These are phyloP conservation scores for Thermothielavioides terrestris DNA, from an alignment of 495 filamentous ascomycete species.

Conservation along the genomic window DNA sequence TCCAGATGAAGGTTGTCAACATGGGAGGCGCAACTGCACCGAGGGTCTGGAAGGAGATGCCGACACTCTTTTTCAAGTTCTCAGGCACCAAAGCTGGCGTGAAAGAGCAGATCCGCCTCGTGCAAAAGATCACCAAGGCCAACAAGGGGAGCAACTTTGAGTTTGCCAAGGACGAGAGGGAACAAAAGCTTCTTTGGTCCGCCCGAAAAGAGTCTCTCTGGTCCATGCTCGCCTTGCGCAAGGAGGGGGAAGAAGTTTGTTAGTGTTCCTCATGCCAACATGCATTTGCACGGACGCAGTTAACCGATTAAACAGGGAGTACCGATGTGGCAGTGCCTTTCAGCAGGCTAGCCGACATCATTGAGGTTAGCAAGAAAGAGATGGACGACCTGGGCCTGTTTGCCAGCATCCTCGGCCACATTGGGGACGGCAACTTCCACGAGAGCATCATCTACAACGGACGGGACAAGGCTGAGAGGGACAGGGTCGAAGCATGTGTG, in stretches of 20 bases:
- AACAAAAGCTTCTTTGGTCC: conserved; percentile 65
- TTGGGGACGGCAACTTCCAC: conserved; percentile 91
- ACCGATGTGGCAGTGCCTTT: conserved; percentile 90
- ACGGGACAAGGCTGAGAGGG: conserved; percentile 54
- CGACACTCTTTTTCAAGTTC: conserved; percentile 82
- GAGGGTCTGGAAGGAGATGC: conserved; percentile 63
- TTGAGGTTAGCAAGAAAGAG: conserved; percentile 83
- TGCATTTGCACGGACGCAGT: too few relatives aligned
- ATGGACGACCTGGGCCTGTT: conserved; percentile 78
- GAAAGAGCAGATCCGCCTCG: conserved; percentile 55
- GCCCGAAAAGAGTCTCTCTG: conserved; percentile 69
- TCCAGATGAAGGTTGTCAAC: conserved; percentile 74
- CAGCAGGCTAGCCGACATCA: conserved; percentile 77
- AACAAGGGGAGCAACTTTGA: conserved; percentile 62
- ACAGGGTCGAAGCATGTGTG: conserved; percentile 68
- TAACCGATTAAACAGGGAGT: conserved; percentile 34
- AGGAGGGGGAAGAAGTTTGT: conserved; percentile 53
- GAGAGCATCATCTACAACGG: conserved; percentile 78
- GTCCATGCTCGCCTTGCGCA: conserved; percentile 63
- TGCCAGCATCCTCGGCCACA: conserved; percentile 73
- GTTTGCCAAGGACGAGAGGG: conserved; percentile 58
- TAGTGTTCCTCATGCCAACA: too few relatives aligned
- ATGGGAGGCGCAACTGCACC: conserved; percentile 56
- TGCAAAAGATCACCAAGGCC: conserved; percentile 54
- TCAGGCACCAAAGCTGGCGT: conserved; percentile 62